Percentiles rank a stretch among this genome's conserved stretches.
phyloP scores from a whole-genome alignment of 345 rosid species.

The Iberis pinnata region DNA sequence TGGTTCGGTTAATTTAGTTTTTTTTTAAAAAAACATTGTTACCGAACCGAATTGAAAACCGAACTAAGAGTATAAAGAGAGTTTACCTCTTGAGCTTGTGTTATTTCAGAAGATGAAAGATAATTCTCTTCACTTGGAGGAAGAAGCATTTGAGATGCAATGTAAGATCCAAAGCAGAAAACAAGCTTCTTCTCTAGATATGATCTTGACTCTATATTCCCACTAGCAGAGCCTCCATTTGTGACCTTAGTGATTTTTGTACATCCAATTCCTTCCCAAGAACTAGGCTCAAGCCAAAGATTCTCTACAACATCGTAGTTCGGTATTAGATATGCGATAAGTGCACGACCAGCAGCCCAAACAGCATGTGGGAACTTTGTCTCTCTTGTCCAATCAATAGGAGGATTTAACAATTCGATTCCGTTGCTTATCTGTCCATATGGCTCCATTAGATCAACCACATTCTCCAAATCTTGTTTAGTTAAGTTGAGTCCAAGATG shows the following conservation, averaged over 20 bases:
- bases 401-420: slow-evolving; percentile 75
- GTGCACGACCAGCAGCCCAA: slow-evolving; percentile 96
- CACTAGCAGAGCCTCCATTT: slow-evolving; percentile 58
- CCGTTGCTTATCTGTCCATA: slow-evolving; percentile 95
- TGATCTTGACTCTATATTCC: slow-evolving; percentile 74
- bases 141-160: slow-evolving; percentile 82
- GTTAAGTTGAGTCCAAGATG: slow-evolving; percentile 81
- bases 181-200: slow-evolving; percentile 95
- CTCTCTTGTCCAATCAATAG: slow-evolving; percentile 83
- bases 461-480: slow-evolving; percentile 74
- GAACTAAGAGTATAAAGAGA: no score
- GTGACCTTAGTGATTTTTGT: slow-evolving; percentile 73
- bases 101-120: slow-evolving; percentile 70
- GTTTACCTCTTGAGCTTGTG: slow-evolving; percentile 80
- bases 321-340: slow-evolving; percentile 67
- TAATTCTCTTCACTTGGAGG: slow-evolving; percentile 78
- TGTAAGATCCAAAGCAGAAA: slow-evolving; percentile 83
- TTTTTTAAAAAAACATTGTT: no score
- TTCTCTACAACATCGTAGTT: slow-evolving; percentile 77
- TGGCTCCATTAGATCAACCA: slow-evolving; percentile 96
- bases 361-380: slow-evolving; percentile 87
- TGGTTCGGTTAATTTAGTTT: no score
- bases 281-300: slow-evolving; percentile 86
- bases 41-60: no score
- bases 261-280: slow-evolving; percentile 98